Evolutionary conservation across 139 green algal species (phyloP), one percentile per base, ranked within the genome.

Genomic region (Chlorella sp.): DNA sequence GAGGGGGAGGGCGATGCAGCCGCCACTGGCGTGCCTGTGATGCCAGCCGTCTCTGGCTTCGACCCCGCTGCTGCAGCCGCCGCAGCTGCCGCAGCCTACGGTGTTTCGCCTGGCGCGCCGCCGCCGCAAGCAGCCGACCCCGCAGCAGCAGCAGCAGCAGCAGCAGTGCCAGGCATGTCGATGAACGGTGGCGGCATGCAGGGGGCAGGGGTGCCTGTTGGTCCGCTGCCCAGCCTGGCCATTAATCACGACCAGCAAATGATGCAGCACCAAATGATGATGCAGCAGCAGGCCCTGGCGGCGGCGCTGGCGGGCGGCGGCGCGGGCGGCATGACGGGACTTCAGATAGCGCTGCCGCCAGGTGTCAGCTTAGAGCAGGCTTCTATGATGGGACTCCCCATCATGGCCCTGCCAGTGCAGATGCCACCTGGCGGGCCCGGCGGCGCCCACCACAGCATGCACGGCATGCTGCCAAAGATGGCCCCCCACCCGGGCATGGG

Each of bases 301-400:
- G 86, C 86, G 57, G 48, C 77, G 28, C 18, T 85, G 36, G 60
- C 78, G 83, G 86, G 68, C 21, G 48, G 73, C 32, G 71, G 82
- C 82, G 57, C 16, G n/a, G 21, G 28, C 9, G 81, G 81, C 81
- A 86, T 86, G 82, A 53, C 82, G 34, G 82, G 82, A 18, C 82
- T 86, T 18, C 82, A 75, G 57, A n/a, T 86, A 11, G 60, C 57
- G n/a, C 82, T 86, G 84, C 84, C 71, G 18, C 64, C 68, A 3
- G 84, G 84, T 3, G 32, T 88, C 39, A 88, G 30, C 30, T 40
- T 80, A 26, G 84, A 88, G 84, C 84, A 88, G 84, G 71, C 71
- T 3, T 39, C 37, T 7, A 19, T 88, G 39, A 88, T 88, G 84
- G 84, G 84, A 22, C 66, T 88, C 19, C 84, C 84, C 64, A 68